These are phyloP conservation scores for Prunus armeniaca DNA, from an alignment of 306 rosid species.

Conservation along the genomic window DNA sequence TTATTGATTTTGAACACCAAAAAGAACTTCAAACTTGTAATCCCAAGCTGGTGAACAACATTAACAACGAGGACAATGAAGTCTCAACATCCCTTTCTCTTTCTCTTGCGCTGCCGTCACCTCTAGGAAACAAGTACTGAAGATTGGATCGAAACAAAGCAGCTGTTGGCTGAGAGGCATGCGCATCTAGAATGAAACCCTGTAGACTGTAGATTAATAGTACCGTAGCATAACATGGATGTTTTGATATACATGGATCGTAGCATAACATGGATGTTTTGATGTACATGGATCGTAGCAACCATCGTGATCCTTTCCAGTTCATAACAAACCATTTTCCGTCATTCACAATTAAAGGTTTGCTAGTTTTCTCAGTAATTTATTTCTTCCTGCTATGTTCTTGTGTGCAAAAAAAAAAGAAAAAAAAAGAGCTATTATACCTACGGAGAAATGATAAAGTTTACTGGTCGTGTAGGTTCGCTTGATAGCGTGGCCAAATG, in stretches of 20 bases:
- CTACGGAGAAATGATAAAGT: no score
- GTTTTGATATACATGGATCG: not conserved
- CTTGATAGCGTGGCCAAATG: no score
- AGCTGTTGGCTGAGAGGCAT: not conserved
- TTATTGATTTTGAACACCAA: not conserved
- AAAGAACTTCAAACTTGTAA: not conserved
- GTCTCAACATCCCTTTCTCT: constrained; percentile 1
- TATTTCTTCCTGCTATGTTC: not conserved
- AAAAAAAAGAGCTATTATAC: no score
- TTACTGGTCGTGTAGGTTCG: no score
- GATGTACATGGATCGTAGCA: not conserved
- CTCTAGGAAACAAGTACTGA: not conserved
- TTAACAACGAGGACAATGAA: not conserved
- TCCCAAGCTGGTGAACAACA: not conserved
- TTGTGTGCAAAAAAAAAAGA: no score
- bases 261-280: not conserved
- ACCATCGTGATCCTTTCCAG: not conserved
- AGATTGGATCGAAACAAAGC: not conserved
- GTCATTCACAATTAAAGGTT: not conserved
- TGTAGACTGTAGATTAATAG: not conserved
- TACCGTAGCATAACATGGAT: not conserved
- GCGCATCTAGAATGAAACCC: not conserved
- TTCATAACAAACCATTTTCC: not conserved
- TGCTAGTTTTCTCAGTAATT: not conserved
- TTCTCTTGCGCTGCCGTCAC: not conserved